These are phyloP conservation scores for Cryphonectria naterciae DNA, from an alignment of 2,329 filamentous ascomycete genomes.

Conservation along the genomic window DNA sequence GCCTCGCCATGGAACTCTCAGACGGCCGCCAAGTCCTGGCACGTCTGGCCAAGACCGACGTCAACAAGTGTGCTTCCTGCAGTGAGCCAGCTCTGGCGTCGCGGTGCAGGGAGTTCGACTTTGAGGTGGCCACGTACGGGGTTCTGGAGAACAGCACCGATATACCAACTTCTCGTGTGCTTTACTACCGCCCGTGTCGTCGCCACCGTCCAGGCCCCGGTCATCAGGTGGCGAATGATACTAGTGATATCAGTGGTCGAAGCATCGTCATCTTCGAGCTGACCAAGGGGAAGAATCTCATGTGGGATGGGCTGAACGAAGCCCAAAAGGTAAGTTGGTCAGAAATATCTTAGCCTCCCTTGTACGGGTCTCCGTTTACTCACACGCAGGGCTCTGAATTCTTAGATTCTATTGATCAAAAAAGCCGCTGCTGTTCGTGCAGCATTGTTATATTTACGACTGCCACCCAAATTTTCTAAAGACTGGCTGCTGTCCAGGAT, in stretches of 20 bases:
- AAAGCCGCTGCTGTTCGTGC: neutral
- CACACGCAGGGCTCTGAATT: neutral
- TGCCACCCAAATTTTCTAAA: neutral
- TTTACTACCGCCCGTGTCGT: neutral
- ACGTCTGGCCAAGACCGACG: neutral
- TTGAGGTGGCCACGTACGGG: neutral
- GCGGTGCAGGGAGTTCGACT: neutral
- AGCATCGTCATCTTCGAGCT: neutral
- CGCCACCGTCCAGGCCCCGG: neutral
- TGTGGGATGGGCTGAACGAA: neutral
- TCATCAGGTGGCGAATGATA: neutral
- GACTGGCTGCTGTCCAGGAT: neutral
- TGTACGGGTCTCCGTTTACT: neutral
- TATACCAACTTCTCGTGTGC: neutral
- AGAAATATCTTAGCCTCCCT: neutral
- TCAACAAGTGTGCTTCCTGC: neutral
- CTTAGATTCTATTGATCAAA: neutral
- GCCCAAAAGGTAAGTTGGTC: neutral
- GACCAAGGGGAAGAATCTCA: slow-evolving; percentile 2
- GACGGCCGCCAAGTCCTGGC: neutral
- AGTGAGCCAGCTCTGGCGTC: neutral
- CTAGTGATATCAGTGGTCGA: neutral
- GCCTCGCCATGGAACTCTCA: neutral
- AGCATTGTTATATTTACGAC: neutral
- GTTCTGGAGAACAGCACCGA: neutral